phyloP scores from a whole-genome alignment of 352 stramenopile species.

The Peronospora destructor region DNA sequence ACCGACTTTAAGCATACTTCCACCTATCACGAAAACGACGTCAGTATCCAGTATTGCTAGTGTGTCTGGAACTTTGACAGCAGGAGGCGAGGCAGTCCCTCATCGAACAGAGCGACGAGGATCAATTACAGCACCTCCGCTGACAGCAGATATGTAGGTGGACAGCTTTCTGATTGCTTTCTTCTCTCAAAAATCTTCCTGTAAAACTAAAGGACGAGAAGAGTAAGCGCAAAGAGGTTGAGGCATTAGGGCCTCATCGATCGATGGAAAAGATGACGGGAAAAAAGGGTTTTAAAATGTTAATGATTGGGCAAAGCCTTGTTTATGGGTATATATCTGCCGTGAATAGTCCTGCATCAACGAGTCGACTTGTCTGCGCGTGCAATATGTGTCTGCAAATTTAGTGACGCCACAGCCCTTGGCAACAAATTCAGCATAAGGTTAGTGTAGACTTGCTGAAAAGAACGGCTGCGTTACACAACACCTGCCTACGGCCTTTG shows the following conservation, averaged over 20 bases:
- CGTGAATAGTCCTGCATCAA: slow-evolving; percentile 21
- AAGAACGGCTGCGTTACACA: slow-evolving; percentile 1
- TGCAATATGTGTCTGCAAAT: slow-evolving; percentile 81
- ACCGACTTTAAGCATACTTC: slow-evolving; percentile 73
- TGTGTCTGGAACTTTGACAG: slow-evolving; percentile 16
- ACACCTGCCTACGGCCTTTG: slow-evolving; percentile 68
- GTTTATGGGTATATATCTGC: neutral
- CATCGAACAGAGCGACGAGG: slow-evolving; percentile 43
- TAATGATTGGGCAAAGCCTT: neutral
- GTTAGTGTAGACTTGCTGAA: slow-evolving; percentile 6
- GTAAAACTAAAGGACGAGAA: slow-evolving; percentile 12
- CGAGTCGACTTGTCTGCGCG: slow-evolving; percentile 75
- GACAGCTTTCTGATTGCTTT: slow-evolving; percentile 19
- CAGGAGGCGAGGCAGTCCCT: slow-evolving; percentile 21
- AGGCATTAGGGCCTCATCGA: slow-evolving; percentile 10
- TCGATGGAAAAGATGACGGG: slow-evolving; percentile 21
- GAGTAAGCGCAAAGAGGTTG: slow-evolving; percentile 11
- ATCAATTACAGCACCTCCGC: slow-evolving; percentile 31
- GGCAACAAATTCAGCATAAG: slow-evolving; percentile 1
- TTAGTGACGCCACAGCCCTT: slow-evolving; percentile 72
- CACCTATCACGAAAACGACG: slow-evolving; percentile 44
- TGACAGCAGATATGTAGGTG: slow-evolving; percentile 28
- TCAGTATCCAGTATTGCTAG: slow-evolving; percentile 35
- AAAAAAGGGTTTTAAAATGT: slow-evolving; percentile 25
- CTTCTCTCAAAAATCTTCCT: slow-evolving; percentile 13